Evolutionary conservation across 2,329 filamentous ascomycete genomes (phyloP), one percentile per base, ranked within the genome.

Genomic region (Aspergillus tanneri): DNA sequence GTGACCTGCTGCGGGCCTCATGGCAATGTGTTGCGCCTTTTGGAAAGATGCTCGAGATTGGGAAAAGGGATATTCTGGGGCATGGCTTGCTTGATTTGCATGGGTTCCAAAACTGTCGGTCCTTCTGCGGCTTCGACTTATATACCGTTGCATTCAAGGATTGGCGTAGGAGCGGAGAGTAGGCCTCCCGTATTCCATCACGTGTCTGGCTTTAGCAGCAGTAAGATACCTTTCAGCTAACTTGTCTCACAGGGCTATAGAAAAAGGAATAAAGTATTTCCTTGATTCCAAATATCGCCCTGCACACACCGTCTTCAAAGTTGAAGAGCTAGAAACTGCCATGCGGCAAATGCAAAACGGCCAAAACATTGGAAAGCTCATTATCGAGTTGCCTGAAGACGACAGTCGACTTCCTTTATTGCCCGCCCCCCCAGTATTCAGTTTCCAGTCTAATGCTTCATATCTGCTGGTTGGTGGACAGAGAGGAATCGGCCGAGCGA

Each of bases 401-500:
- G 35, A 34, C 10, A 27, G 21, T 1, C 8, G 19, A 5, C 30
- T 49, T 9, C 42, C 43, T 19, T 22, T 28, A 3, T 34, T 37
- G 12, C 43, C 42, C 1, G 23, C 46, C 12, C 22, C 16, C 11
- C 22, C 10, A n/a, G 35, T 19, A 25, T 45, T 36, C 22, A 32
- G 11, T 5, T 43, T 53, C 9, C 37, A 39, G 16, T 37, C 47
- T 3, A 56, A 72, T 10, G 69, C 63, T 1, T 77, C 79, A 0
- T 84, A 84, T 48, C 51, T 83, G 3, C 62, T 84, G 2, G 72
- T 73, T 2, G 81, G 81, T 9, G 79, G 79, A 0, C 66, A 82
- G 0, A 79, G 80, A 5, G 81, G 80, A 2, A 68, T 84, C 2
- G 81, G 81, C 0, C 70, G 72, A 16, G 72, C 72, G 52, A 73